Percentiles rank a stretch among this genome's conserved stretches.
Conservation (phyloP, 768 basidiomycete species). For the Cyclocybe cylindracea region DNA sequence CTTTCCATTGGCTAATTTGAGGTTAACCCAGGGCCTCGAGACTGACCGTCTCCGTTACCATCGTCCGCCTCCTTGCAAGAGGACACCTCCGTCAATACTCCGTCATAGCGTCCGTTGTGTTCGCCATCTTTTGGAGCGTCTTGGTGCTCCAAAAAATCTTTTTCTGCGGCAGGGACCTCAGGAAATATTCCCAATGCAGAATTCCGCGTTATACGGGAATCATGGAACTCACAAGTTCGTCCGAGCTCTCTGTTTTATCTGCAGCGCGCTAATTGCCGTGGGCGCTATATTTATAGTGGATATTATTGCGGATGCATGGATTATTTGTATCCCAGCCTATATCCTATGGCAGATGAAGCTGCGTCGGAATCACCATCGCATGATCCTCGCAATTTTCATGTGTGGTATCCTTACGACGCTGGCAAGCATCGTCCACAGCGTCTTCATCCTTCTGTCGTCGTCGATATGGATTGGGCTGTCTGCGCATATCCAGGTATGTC, state of each 20-base stretch:
- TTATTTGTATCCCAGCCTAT: conserved; percentile 6
- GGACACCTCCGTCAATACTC: not conserved
- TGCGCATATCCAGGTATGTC: conserved; percentile 9
- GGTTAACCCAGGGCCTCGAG: conserved; percentile 5
- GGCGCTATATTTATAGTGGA: not conserved
- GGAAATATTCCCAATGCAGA: not conserved
- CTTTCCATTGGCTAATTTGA: not conserved
- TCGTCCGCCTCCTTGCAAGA: conserved; percentile 6
- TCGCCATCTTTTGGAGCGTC: conserved; percentile 3
- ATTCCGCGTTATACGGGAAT: not conserved
- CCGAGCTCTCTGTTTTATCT: not conserved
- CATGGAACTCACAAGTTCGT: conserved; percentile 3
- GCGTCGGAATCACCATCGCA: not conserved
- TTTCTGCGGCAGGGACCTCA: not conserved
- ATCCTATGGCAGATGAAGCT: conserved; percentile 11
- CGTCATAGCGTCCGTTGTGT: not conserved
- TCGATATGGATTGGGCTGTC: not conserved
- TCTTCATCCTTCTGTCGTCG: conserved; percentile 1
- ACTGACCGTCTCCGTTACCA: conserved; percentile 11
- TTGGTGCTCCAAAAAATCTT: conserved; percentile 10
- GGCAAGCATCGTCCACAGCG: conserved; percentile 8
- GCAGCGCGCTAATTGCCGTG: too few relatives aligned
- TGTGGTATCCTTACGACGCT: conserved; percentile 11
- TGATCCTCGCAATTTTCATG: conserved; percentile 8
- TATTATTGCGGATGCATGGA: conserved; percentile 12